Evolutionary conservation across 495 filamentous ascomycete species (phyloP), one percentile per base, ranked within the genome.

Genomic region (Aspergillus incahuasiensis): DNA sequence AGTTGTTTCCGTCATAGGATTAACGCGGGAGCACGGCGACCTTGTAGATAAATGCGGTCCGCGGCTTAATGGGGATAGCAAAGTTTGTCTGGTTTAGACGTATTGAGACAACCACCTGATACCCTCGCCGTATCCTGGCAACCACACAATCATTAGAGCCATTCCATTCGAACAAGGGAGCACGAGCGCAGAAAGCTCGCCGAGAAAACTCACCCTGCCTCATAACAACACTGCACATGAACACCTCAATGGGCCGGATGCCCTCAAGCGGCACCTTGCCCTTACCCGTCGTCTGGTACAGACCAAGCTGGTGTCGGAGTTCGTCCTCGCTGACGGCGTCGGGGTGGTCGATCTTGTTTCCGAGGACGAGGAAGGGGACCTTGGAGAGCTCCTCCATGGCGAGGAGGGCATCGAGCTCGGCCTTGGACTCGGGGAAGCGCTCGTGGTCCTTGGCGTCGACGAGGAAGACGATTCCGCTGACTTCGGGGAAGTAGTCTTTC

Each of bases 181-280:
- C n/a, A n/a, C n/a, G n/a, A 30, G 9, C 9, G 28, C 28, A 30
- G 5, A 30, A 30, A 30, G 5, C 5, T 5, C 12, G 2, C 8
- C 13, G 32, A 40, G 25, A 30, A 40, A 57, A 77, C 84, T 63
- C 57, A 89, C 88, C 92, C 75, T 97, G 92, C 70, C 92, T 82
- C 94, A 96, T 96, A 52, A 96, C 91, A 66, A 97, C 91, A 65
- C 88, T 92, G 82, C 92, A 97, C 92, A 97, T 96, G 76, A 97
- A 97, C 48, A 97, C 87, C 82, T 98, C 94, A 68, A 97, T 94
- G 12, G 94, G 91, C 56, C 94, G 80, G 72, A 96, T 95, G 22
- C 89, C 89, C 77, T 98, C 92, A 61, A 96, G 79, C 54, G 89
- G 91, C 52, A 96, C 87, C 82, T 94, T 97, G 73, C 92, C 92